A percentile compares a stretch with the other conserved stretches of the same genome.
Evolutionary conservation across 2,329 filamentous ascomycete species (phyloP).

Genomic region (Podosphaera leucotricha): DNA sequence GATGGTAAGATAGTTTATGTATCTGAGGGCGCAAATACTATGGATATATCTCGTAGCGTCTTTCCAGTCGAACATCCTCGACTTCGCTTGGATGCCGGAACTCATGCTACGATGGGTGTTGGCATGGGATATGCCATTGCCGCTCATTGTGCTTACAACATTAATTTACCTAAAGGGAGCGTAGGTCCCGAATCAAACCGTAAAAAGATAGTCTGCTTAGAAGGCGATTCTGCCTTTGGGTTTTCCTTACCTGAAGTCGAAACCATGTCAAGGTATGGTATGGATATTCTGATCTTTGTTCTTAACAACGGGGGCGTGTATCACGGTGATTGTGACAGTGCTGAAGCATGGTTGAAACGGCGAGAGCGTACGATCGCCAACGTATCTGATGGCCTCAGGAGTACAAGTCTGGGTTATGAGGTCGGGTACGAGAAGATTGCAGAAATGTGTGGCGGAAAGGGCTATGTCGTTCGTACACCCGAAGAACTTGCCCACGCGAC

Average conservation of each 20-base stretch:
- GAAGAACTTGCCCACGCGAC: constrained; percentile 27
- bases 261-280: constrained; percentile 29
- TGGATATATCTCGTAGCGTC: constrained; percentile 32
- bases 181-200: constrained; percentile 9
- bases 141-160: constrained; percentile 30
- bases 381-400: constrained; percentile 19
- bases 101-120: constrained; percentile 35
- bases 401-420: constrained; percentile 27
- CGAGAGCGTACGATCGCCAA: constrained; percentile 18
- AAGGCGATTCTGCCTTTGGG: constrained; percentile 31
- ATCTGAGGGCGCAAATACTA: constrained; percentile 34
- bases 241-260: constrained; percentile 32
- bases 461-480: constrained; percentile 26
- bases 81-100: constrained; percentile 31
- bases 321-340: constrained; percentile 19
- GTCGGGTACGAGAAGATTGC: constrained; percentile 30
- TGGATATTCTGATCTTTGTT: constrained; percentile 30
- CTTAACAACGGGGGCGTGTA: constrained; percentile 31
- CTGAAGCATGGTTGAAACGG: constrained; percentile 21
- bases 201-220: constrained; percentile 31
- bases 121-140: constrained; percentile 32
- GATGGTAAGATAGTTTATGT: constrained; percentile 28
- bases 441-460: constrained; percentile 28
- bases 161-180: constrained; percentile 16
- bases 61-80: constrained; percentile 30